Percentiles rank a stretch among this genome's conserved stretches.
phyloP scores from a whole-genome alignment of 768 basidiomycete genomes.

The Gymnopilus junonius region DNA sequence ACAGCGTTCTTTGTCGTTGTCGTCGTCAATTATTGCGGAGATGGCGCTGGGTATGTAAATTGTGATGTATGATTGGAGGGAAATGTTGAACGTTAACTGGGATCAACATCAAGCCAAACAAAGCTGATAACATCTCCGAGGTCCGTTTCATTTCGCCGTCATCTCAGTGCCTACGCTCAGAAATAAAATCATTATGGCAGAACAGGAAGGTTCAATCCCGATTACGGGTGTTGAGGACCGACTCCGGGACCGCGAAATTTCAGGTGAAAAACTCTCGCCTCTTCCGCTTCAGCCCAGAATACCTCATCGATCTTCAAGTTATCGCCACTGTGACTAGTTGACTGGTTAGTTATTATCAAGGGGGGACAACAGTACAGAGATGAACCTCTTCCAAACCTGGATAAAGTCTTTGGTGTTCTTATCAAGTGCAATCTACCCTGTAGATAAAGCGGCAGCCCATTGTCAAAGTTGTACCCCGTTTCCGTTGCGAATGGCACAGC shows the following conservation, averaged over 20 bases:
- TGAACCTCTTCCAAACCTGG: background rate
- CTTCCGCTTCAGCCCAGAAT: background rate
- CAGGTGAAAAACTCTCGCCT: background rate
- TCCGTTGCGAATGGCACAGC: slow-evolving; percentile 8
- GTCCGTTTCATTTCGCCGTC: slow-evolving; percentile 7
- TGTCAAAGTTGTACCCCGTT: slow-evolving; percentile 9
- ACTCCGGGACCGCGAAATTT: background rate
- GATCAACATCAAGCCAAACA: slow-evolving; percentile 6
- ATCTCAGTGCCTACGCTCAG: background rate
- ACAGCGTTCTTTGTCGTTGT: background rate
- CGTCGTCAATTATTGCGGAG: background rate
- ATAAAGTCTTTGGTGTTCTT: background rate
- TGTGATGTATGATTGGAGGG: background rate
- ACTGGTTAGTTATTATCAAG: background rate
- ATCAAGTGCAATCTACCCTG: background rate
- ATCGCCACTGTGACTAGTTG: background rate
- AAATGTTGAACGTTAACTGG: slow-evolving; percentile 8
- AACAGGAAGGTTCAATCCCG: slow-evolving; percentile 3
- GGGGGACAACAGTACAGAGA: background rate
- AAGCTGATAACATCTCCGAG: slow-evolving; percentile 5
- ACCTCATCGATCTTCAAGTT: background rate
- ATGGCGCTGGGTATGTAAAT: background rate
- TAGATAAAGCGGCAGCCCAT: background rate
- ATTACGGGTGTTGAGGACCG: background rate
- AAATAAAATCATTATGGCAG: background rate